Base-by-base conservation (phyloP, 2,329 filamentous ascomycete genomes). In the Tolypocladium capitatum region DNA sequence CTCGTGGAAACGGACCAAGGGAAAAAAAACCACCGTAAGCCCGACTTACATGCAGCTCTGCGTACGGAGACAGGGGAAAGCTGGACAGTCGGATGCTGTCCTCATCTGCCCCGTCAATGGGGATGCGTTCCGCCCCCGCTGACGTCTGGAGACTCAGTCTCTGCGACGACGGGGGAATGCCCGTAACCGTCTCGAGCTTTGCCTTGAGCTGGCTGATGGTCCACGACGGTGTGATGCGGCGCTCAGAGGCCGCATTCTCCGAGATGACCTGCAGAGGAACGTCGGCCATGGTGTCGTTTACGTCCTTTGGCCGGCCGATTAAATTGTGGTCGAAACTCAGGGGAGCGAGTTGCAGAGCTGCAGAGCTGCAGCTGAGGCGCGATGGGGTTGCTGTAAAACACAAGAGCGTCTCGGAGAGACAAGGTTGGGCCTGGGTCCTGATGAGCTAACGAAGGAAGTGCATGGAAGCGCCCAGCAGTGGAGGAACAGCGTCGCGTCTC, bases 171-270 rank as follows among this genome's bases (percentile, higher is more conserved):
- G 90, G 86, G 16, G 92, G 91, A 34, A 97, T 81, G 52, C 92
- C 92, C 2, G 91, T 97, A 67, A 97, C 83, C 52, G 88, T 84
- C 67, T 97, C 91, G 46, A 98, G 81, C 66, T 92, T 94, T 46
- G 75, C 69, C 70, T 91, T 95, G 58, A 97, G 76, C 58, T 87
- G 82, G 48, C 76, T 74, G 61, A 98, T 84, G 52, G 83, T 84
- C 92, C 92, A 98, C 56, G 90, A 84, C 14, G 91, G 91, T 27
- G 87, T 91, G 63, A 97, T 81, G 56, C 92, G 86, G 52, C 91
- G 85, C 69, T 98, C 92, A 46, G 88, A 90, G 44, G 83, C 79
- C 43, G 84, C 75, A 65, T 84, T 86, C 51, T 87, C 82, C 46
- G 86, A 91, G 51, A 76, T 76, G 60, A 92, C 78, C 53, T 82